A percentile compares a stretch with the other conserved stretches of the same genome.
These are phyloP conservation scores for Claviceps pazoutovae DNA, from an alignment of 2,329 filamentous ascomycete species.

Conservation along the genomic window DNA sequence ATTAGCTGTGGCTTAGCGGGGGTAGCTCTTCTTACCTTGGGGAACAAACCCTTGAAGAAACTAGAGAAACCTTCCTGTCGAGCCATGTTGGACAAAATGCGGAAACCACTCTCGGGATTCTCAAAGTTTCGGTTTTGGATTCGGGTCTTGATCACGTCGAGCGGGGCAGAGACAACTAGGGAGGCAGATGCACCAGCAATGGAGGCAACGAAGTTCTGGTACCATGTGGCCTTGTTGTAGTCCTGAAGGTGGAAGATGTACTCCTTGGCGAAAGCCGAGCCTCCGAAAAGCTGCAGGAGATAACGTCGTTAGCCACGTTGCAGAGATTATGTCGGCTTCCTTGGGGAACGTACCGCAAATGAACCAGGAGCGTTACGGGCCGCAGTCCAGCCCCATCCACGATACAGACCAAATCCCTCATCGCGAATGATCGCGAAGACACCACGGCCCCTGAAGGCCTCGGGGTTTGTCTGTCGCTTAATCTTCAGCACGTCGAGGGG, in stretches of 20 bases:
- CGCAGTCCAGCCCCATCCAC: constrained; percentile 95
- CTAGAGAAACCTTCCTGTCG: constrained; percentile 71
- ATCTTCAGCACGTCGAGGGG: constrained; percentile 97
- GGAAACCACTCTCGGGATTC: constrained; percentile 87
- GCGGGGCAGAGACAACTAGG: constrained; percentile 86
- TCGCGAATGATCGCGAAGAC: constrained; percentile 80
- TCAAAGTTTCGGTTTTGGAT: constrained; percentile 99
- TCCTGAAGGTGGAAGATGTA: constrained; percentile 81
- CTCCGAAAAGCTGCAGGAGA: constrained; percentile 72
- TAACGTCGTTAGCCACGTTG: not conserved
- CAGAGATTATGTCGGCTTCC: not conserved
- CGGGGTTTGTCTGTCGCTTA: constrained; percentile 98
- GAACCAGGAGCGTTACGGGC: constrained; percentile 93
- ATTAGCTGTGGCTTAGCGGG: not conserved
- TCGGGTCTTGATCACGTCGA: constrained; percentile 96
- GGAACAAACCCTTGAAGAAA: constrained; percentile 96
- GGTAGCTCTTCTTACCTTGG: constrained; percentile 45
- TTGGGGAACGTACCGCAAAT: constrained; percentile 61
- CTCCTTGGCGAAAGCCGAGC: constrained; percentile 93
- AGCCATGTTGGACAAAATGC: constrained; percentile 84
- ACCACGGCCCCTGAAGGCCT: constrained; percentile 89
- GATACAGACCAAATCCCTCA: constrained; percentile 90
- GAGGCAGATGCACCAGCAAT: constrained; percentile 90
- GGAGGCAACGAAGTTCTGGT: constrained; percentile 94
- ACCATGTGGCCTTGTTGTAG: constrained; percentile 91